These are phyloP conservation scores for Cyclotella baltica DNA, from an alignment of 108 stramenopile genomes.

Conservation along the genomic window DNA sequence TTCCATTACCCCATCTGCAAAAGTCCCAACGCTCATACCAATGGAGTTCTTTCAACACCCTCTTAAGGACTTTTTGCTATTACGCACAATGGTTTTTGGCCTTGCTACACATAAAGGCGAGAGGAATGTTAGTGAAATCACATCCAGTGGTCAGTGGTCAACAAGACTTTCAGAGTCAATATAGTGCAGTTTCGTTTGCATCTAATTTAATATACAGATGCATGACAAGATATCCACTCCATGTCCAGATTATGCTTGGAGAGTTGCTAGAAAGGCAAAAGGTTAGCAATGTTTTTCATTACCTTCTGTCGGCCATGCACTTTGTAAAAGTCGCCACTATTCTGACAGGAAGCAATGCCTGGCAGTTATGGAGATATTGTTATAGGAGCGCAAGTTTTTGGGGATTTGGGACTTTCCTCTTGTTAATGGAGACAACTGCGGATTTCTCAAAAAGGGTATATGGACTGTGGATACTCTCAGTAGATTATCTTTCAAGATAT, in stretches of 20 bases:
- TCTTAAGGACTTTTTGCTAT: too few relatives aligned
- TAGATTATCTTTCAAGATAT: background rate
- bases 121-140: too few relatives aligned
- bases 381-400: too few relatives aligned
- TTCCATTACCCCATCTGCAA: too few relatives aligned
- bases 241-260: constrained; percentile 7
- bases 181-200: background rate
- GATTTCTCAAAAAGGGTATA: background rate
- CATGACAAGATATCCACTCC: constrained; percentile 7
- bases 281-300: background rate
- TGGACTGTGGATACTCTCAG: background rate
- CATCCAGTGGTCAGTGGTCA: background rate
- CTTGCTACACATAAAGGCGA: too few relatives aligned
- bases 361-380: too few relatives aligned
- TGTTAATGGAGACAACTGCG: background rate
- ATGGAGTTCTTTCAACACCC: too few relatives aligned
- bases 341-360: background rate
- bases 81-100: too few relatives aligned
- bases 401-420: background rate
- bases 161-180: constrained; percentile 7
- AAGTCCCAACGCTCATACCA: too few relatives aligned
- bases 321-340: background rate
- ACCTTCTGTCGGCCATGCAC: background rate
- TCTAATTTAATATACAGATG: background rate
- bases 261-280: background rate